Conservation (phyloP, 2,329 filamentous ascomycete genomes). For the Ceratocystis harringtonii region DNA sequence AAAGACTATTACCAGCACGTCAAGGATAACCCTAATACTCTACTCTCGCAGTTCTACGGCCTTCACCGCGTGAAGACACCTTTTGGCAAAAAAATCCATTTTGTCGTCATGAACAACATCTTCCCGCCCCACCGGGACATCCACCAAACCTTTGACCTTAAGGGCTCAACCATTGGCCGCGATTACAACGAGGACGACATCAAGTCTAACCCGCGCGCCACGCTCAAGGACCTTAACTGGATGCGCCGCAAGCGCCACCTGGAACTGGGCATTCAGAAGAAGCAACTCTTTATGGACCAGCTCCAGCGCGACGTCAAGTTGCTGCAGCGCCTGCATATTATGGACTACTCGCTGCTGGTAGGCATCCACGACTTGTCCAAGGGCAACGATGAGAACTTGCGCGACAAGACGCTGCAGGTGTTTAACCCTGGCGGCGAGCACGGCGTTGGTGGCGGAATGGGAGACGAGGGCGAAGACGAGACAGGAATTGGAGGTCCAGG, state of each 20-base stretch:
- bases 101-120: slow-evolving; percentile 99
- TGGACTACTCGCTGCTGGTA: slow-evolving; percentile 94
- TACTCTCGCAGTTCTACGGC: slow-evolving; percentile 95
- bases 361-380: slow-evolving; percentile 83
- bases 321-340: slow-evolving; percentile 79
- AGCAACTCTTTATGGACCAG: slow-evolving; percentile 75
- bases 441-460: slow-evolving; percentile 24
- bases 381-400: slow-evolving; percentile 90
- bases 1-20: slow-evolving; percentile 92
- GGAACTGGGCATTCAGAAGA: slow-evolving; percentile 80
- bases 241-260: slow-evolving; percentile 69
- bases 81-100: slow-evolving; percentile 96
- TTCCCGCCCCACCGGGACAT: slow-evolving; percentile 97
- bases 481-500: neutral
- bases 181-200: slow-evolving; percentile 82
- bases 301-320: slow-evolving; percentile 75
- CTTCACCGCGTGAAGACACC: slow-evolving; percentile 96
- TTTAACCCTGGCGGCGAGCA: slow-evolving; percentile 60
- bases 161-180: slow-evolving; percentile 86
- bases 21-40: slow-evolving; percentile 82
- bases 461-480: slow-evolving; percentile 37
- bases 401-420: slow-evolving; percentile 76
- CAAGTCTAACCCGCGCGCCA: slow-evolving; percentile 77
- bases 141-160: slow-evolving; percentile 90
- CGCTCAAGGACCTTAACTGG: slow-evolving; percentile 95